phyloP scores from a whole-genome alignment of 345 rosid species.

The Pugionium dolabratum region DNA sequence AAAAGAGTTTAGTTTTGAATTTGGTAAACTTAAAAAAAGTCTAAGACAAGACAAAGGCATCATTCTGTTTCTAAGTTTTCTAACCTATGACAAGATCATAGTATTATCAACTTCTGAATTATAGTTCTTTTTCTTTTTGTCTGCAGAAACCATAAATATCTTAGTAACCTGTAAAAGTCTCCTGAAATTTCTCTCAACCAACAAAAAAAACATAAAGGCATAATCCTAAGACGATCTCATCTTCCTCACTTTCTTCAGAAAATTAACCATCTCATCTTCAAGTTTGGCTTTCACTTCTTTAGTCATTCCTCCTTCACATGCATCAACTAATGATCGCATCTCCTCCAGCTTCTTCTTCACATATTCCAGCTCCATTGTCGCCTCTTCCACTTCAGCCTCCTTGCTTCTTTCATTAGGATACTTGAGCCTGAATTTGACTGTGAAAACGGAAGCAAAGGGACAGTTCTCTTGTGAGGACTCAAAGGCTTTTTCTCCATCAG shows the following conservation, averaged over 20 bases:
- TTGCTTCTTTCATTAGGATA: conserved; percentile 34
- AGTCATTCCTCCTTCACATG: conserved; percentile 40
- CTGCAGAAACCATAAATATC: conserved; percentile 26
- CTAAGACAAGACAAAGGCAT: background rate
- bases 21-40: background rate
- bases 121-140: conserved; percentile 1
- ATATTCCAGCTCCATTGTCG: conserved; percentile 33
- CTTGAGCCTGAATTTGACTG: conserved; percentile 35
- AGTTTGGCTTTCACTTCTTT: conserved; percentile 41
- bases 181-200: conserved; percentile 31
- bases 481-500: conserved; percentile 72
- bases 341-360: conserved; percentile 47
- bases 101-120: conserved; percentile 14
- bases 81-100: conserved; percentile 25
- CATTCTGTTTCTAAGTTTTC: background rate
- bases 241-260: conserved; percentile 47
- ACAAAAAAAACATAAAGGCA: conserved; percentile 29
- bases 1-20: background rate
- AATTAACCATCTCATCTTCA: conserved; percentile 43
- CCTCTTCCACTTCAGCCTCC: conserved; percentile 24
- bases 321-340: conserved; percentile 44
- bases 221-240: conserved; percentile 33
- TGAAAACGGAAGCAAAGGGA: conserved; percentile 21
- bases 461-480: conserved; percentile 46
- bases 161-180: conserved; percentile 31